These are phyloP conservation scores for Fragilaria radians DNA, from an alignment of 108 stramenopile genomes.

Conservation along the genomic window DNA sequence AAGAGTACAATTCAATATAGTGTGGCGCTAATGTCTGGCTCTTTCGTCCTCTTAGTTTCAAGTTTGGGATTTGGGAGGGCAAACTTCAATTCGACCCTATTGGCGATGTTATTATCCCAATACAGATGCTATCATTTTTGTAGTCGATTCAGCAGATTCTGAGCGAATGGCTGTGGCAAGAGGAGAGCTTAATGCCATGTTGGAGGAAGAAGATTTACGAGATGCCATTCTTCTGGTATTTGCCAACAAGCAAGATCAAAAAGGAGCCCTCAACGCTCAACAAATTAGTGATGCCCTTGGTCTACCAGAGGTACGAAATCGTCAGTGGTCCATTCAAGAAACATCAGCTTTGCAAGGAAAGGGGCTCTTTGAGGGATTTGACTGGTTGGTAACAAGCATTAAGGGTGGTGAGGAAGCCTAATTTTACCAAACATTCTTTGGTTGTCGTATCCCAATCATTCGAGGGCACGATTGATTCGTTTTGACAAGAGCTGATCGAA, in stretches of 20 bases:
- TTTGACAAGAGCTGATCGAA: no score
- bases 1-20: no score
- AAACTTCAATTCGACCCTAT: constrained; percentile 98
- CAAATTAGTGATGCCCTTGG: constrained; percentile 96
- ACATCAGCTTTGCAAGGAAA: constrained; percentile 98
- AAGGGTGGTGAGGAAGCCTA: constrained; percentile 70
- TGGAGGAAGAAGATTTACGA: constrained; percentile 96
- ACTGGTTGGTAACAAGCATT: constrained; percentile 96
- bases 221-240: constrained; percentile 97
- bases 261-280: constrained; percentile 95
- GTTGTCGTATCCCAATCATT: not conserved
- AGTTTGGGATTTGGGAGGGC: constrained; percentile 99
- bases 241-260: constrained; percentile 99
- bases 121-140: constrained; percentile 99
- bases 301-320: constrained; percentile 90
- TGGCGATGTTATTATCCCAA: constrained; percentile 99
- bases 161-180: constrained; percentile 93
- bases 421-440: no score
- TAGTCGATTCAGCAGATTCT: constrained; percentile 96
- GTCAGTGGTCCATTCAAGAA: constrained; percentile 99
- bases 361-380: constrained; percentile 98
- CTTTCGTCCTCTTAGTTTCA: constrained; percentile 72
- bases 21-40: no score
- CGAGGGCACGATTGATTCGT: not conserved
- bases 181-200: constrained; percentile 95